Conservation (phyloP, 495 filamentous ascomycete genomes). For the Pseudomonodictys pantanalensis region DNA sequence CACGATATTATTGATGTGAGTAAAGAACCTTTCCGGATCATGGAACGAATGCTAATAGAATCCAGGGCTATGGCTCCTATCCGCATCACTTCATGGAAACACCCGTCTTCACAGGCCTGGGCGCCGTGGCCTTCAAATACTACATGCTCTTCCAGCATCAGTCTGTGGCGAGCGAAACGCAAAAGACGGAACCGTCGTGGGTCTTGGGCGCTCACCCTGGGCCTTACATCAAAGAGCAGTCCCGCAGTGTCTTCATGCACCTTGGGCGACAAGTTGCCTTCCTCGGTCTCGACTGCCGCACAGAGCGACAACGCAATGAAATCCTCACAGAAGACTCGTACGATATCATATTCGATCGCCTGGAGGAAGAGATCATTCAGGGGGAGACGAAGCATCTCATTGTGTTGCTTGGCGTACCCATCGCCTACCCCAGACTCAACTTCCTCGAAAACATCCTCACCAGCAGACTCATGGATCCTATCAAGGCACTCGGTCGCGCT, state of each 20-base stretch:
- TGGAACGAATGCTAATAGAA: conserved; percentile 10
- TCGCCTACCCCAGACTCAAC: conserved; percentile 90
- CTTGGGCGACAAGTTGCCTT: conserved; percentile 77
- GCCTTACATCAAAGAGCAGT: conserved; percentile 85
- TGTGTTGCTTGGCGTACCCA: conserved; percentile 69
- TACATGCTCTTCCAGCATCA: conserved; percentile 99
- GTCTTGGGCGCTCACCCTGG: conserved; percentile 72
- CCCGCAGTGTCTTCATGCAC: conserved; percentile 80
- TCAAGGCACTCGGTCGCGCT: conserved; percentile 81
- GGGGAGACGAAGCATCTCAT: conserved; percentile 87
- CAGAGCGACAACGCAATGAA: conserved; percentile 78
- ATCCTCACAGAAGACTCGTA: conserved; percentile 80
- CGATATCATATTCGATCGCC: conserved; percentile 78
- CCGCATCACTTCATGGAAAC: conserved; percentile 86
- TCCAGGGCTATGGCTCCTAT: conserved; percentile 81
- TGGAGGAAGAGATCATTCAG: conserved; percentile 72
- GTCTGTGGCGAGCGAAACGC: conserved; percentile 72
- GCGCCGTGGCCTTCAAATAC: conserved; percentile 92
- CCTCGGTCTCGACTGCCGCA: conserved; percentile 85
- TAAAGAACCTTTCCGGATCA: not conserved
- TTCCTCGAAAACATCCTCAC: conserved; percentile 72
- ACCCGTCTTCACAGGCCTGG: conserved; percentile 85
- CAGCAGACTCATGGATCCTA: conserved; percentile 74
- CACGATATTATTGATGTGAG: conserved; percentile 88
- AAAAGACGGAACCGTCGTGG: conserved; percentile 87